Evolutionary conservation across 148 eudicot genomes (phyloP), one percentile per base, ranked within the genome.

Genomic region (Cornus suecica): DNA sequence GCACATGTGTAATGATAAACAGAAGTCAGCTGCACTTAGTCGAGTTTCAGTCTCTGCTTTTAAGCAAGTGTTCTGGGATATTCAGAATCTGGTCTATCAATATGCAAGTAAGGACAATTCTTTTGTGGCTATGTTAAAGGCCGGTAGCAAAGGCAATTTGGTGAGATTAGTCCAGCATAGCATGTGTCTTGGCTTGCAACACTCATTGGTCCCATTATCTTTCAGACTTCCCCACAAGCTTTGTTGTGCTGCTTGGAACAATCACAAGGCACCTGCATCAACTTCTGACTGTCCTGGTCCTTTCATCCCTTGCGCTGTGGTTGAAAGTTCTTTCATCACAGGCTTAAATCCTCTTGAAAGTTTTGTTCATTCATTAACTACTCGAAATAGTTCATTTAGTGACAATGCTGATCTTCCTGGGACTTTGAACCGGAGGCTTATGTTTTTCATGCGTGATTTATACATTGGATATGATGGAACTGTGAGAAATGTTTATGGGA

Each of bases 391-490:
- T 81, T 83, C 99, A 27, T 95, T 95, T 71, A 91, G 99, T 80
- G 99, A 91, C 30, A 89, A 95, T 79, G 99, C 99, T 26, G 92
- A 91, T 77, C 89, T 95, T 45, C 92, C 99, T 10, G 97, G 99
- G 28, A 92, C 90, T n/a, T 76, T 95, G 77, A 86, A 78, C 15
- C 75, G 94, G 41, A 83, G 85, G 75, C 84, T 95, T 25, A 91
- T 87, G 69, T 90, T 89, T 82, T 92, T 92, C 83, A 82, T 95
- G 97, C 92, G 99, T 52, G 99, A 95, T 68, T 54, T 95, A 68
- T 83, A 77, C 68, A 52, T 79, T 29, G 91, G 82, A 14, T 95
- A 95, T 84, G 99, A 95, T 80, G 97, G 94, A 10, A 95, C 97
- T 0, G 97, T 95, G 22, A 90, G 99, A 83, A 94, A 82, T 77